Base-by-base conservation (phyloP, 345 rosid genomes). In the Lumnitzera littorea region DNA sequence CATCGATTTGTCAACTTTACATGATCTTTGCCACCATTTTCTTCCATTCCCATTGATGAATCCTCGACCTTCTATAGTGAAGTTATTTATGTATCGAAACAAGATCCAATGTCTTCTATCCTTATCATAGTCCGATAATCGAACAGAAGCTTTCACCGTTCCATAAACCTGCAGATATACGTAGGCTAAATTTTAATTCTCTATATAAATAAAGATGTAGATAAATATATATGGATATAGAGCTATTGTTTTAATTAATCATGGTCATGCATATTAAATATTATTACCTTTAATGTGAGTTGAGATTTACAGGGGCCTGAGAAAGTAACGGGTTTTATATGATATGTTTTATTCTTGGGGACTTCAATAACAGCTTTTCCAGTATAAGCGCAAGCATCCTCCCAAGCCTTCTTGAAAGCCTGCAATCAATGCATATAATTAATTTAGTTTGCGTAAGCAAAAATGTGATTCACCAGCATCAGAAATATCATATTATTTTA, bases 21-120 rank as follows among this genome's bases (percentile, higher is more conserved):
- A 88, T 11, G 98, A 91, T 64, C 82, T 81, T 70, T 86, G 53
- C 96, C 98, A 91, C 96, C 98, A 91, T 9, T 83, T 74, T 20
- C 80, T 72, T 23, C 98, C 98, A 49, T 87, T 84, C 12, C 98
- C 98, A 59, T 91, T 74, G 2, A 91, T 72, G 27, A 63, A 73
- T 50, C 88, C 84, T 13, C 87, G 95, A 16, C 96, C 98, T 60
- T 78, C 72, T 5, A 91, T 79, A 0, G 66, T 23, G 31, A 91
- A 36, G 64, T 72, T 72, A 5, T 82, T 23, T 51, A 91, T 76
- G 12, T 54, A 47, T 4, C 80, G 80, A 63, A 91, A 84, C 13
- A 70, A 5, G 48, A 91, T 68, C 98, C 98, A 91, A 51, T 78
- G 84, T 31, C 70, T 78, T 3, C 20, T 5, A 59, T 83, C 90